Evolutionary conservation across 768 basidiomycete species (phyloP).

Genomic region (Serendipita sp.): DNA sequence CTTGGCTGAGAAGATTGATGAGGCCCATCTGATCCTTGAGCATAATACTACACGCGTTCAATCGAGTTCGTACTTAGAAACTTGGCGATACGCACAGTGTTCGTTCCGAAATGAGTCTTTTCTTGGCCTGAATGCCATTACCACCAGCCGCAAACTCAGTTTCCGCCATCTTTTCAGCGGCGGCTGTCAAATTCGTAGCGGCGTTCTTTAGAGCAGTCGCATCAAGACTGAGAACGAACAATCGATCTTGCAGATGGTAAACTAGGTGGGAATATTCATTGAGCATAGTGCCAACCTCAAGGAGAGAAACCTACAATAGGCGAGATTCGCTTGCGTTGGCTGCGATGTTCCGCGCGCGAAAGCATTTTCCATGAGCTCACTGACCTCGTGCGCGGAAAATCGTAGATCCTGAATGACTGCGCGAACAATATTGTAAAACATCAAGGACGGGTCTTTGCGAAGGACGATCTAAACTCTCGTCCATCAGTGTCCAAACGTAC

Average conservation of each 20-base stretch:
- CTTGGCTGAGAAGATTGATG: neutral
- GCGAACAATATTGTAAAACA: neutral
- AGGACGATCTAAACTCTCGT: neutral
- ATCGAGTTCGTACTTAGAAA: neutral
- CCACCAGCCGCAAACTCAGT: neutral
- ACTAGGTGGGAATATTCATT: neutral
- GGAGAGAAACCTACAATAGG: neutral
- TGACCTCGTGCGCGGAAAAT: neutral
- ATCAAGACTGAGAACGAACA: conserved; percentile 3
- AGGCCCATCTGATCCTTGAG: conserved; percentile 4
- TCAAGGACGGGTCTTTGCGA: neutral
- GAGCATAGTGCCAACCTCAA: neutral
- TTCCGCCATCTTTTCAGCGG: neutral
- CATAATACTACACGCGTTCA: neutral
- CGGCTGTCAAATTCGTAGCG: neutral
- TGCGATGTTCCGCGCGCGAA: neutral
- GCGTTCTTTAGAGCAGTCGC: neutral
- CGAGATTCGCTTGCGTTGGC: neutral
- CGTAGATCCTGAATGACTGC: conserved; percentile 7
- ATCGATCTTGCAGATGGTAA: conserved; percentile 1
- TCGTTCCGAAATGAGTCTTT: neutral
- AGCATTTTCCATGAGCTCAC: neutral
- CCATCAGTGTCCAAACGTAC: neutral
- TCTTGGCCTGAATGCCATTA: neutral
- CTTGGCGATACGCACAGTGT: neutral